Evolutionary conservation across 495 filamentous ascomycete genomes (phyloP).

Genomic region (Sordaria brevicollis): DNA sequence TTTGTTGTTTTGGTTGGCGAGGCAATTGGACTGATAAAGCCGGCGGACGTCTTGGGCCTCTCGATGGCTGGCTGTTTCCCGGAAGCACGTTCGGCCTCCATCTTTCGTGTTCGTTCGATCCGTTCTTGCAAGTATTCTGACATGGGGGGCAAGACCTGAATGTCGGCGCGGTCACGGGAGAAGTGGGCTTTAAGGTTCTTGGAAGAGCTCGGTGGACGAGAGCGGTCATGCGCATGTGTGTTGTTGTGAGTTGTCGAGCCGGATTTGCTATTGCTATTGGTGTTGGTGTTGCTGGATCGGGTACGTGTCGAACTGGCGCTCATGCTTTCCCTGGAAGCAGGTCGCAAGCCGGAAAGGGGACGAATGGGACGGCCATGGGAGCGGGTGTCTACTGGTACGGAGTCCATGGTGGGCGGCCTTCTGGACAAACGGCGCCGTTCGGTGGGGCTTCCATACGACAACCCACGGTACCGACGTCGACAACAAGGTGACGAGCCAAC

Average conservation of each 20-base stretch:
- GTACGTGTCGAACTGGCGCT: constrained; percentile 24
- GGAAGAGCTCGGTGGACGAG: constrained; percentile 2
- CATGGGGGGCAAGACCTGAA: constrained; percentile 17
- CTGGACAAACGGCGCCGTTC: constrained; percentile 3
- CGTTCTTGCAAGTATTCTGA: constrained; percentile 42
- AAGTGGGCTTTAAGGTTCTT: constrained; percentile 17
- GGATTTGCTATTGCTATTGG: constrained; percentile 18
- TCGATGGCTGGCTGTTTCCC: background rate
- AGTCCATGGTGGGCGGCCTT: constrained; percentile 16
- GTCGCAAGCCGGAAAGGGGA: constrained; percentile 22
- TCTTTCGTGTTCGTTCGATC: constrained; percentile 38
- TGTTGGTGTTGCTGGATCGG: constrained; percentile 29
- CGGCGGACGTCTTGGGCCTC: background rate
- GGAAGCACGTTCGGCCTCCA: constrained; percentile 31
- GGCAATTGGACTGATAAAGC: constrained; percentile 6
- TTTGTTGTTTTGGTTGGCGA: background rate
- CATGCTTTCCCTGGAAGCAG: constrained; percentile 31
- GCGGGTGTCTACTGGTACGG: constrained; percentile 1
- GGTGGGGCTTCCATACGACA: constrained; percentile 7
- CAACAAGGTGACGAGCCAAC: background rate
- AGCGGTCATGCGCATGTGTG: constrained; percentile 14
- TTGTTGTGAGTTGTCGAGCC: constrained; percentile 17
- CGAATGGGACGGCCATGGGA: constrained; percentile 13
- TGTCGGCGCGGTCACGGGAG: constrained; percentile 22
- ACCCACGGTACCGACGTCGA: background rate